phyloP scores from a whole-genome alignment of 345 rosid genomes.

The Boechera stricta region DNA sequence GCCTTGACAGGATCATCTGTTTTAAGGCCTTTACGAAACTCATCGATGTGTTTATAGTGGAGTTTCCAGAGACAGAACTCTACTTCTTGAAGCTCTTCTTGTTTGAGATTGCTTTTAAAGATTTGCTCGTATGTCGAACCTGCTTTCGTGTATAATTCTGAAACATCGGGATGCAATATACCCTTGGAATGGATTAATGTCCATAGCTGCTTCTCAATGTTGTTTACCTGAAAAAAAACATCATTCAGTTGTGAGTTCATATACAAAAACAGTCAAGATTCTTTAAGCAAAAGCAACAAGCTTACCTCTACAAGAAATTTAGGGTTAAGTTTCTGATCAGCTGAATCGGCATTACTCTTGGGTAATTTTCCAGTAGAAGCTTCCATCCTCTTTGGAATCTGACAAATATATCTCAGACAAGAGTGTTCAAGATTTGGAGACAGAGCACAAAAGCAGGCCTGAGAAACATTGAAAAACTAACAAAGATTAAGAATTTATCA shows the following conservation, averaged over 20 bases:
- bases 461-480: slow-evolving; percentile 19
- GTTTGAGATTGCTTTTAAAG: slow-evolving; percentile 55
- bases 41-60: slow-evolving; percentile 81
- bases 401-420: slow-evolving; percentile 14
- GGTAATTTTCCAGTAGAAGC: slow-evolving; percentile 12
- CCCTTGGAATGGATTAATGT: slow-evolving; percentile 58
- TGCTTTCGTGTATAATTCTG: slow-evolving; percentile 60
- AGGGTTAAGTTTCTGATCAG: slow-evolving; percentile 55
- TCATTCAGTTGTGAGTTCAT: not conserved
- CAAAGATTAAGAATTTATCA: slow-evolving; percentile 19
- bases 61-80: slow-evolving; percentile 93
- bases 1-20: slow-evolving; percentile 37
- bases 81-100: slow-evolving; percentile 73
- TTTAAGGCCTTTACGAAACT: slow-evolving; percentile 77
- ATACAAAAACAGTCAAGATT: not conserved
- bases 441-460: slow-evolving; percentile 25
- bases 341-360: slow-evolving; percentile 28
- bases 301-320: slow-evolving; percentile 62
- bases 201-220: slow-evolving; percentile 73
- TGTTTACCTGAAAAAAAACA: slow-evolving; percentile 58
- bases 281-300: slow-evolving; percentile 29
- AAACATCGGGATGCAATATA: slow-evolving; percentile 60
- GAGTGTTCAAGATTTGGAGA: slow-evolving; percentile 6
- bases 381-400: slow-evolving; percentile 33
- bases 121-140: slow-evolving; percentile 68